Evolutionary conservation across 306 rosid species (phyloP), one percentile per base, ranked within the genome.

Genomic region (Cucurbita maxima): DNA sequence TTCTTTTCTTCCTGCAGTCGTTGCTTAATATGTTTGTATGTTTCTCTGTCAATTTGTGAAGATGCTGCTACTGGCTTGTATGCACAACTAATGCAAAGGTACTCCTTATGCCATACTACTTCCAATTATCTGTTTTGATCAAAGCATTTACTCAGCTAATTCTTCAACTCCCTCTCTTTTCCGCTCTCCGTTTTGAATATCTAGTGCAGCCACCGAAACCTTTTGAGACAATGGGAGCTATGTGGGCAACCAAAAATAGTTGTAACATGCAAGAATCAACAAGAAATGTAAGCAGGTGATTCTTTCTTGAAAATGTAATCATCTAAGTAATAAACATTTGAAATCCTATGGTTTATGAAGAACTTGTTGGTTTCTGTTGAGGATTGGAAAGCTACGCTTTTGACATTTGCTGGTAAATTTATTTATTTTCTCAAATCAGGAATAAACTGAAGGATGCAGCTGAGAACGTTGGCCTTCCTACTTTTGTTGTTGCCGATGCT

Each of bases 61-160:
- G 97, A 93, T 82, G 97, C 97, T 81, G 92, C 98, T 63, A 93
- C 97, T 7, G 92, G 96, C 77, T 74, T 88, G 88, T 93, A 88
- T 58, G 94, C 97, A 7, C 90, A 90, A 73, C 83, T 93, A 73
- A 57, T 85, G 78, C 88, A 80, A 72, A 90, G 98, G 97, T 93
- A 85, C 58, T 75, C 34, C 34, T 37, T 71, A 36, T 52, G 18
- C 58, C 40, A 50, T 47, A 12, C 47, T 71, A 48, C 44, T 22
- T 25, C 13, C 6, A 2, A 71, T 14, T 37, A 22, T 20, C 57
- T 44, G 19, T 25, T 22, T 48, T 14, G 43, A 52, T 25, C 25
- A 25, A 8, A 71, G 16, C 9, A 19, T 41, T 9, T 38, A 3
- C 44, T 1, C 25, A 11, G 15, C 55, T 47, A 40, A 19, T 78